Percentiles rank a stretch among this genome's conserved stretches.
These are phyloP conservation scores for Lipomyces orientalis DNA, from an alignment of 805 yeast species.

Conservation along the genomic window DNA sequence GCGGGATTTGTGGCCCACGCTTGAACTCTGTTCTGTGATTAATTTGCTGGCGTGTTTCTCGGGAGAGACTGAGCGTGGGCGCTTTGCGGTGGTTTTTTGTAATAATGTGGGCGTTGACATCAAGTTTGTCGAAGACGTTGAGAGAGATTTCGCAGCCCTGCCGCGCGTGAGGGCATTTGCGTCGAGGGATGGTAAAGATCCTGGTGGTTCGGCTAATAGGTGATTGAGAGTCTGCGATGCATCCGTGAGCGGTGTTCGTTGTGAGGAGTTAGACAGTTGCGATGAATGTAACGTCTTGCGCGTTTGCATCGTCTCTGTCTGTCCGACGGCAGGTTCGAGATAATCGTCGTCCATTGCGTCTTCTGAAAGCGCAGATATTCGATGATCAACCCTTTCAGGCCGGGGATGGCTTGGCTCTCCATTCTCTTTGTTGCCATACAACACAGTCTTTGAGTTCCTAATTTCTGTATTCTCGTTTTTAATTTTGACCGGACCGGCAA, in stretches of 20 bases:
- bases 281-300: not conserved
- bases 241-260: constrained; percentile 8
- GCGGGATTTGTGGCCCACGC: not conserved
- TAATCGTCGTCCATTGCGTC: constrained; percentile 4
- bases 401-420: not conserved
- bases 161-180: not conserved
- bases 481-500: not conserved
- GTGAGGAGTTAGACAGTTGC: constrained; percentile 2
- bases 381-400: not conserved
- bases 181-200: constrained; percentile 6
- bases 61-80: not conserved
- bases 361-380: not conserved
- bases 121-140: not conserved
- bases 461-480: not conserved
- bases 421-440: not conserved
- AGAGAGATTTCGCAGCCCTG: not conserved
- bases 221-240: constrained; percentile 10
- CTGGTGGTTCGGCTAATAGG: constrained; percentile 1
- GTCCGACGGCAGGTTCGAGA: not conserved
- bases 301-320: not conserved
- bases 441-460: not conserved
- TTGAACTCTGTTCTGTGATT: not conserved
- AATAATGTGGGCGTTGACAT: not conserved
- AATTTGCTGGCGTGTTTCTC: not conserved
- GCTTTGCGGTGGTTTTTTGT: not conserved